Evolutionary conservation across 345 rosid species (phyloP), one percentile per base, ranked within the genome.

Genomic region (Sisymbrium altissimum): DNA sequence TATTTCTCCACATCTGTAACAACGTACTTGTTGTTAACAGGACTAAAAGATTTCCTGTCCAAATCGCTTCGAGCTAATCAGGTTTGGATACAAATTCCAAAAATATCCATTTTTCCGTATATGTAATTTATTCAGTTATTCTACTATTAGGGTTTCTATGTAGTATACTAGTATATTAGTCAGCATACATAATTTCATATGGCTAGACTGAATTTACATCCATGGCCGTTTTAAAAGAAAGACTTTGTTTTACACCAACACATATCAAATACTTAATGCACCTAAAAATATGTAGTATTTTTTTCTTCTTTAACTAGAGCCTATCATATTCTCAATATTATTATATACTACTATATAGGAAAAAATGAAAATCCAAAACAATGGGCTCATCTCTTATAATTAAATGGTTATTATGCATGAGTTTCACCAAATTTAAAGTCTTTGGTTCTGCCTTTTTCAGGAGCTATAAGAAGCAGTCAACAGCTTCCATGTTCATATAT

Each of bases 351-450:
- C 18, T 50, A 36, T 15, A 4, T 36, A 59, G 57, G 33, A 6
- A 18, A 62, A 52, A 50, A 5, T 6, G 2, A 53, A 52, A 43
- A 36, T 46, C 45, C 15, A 36, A 46, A 65, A 17, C 39, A 74
- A 45, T 65, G 60, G 66, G 35, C 15, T 66, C 46, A 17, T 17
- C 33, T 29, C 19, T 29, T 13, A 25, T 13, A 23, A 15, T 55
- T 54, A 35, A 56, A 68, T 64, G 49, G 8, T 53, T 53, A 14
- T 45, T 49, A 59, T 60, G 74, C 74, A 68, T 76, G 74, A 68
- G 18, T 76, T 76, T 76, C 59, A 53, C 75, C 52, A 46, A 68
- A 62, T 69, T 25, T 19, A 7, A 69, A 54, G 58, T 68, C 39
- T 53, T 68, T 43, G 67, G 23, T 52, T 75, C 35, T 32, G 50